Evolutionary conservation across 2,329 filamentous ascomycete genomes (phyloP).

Genomic region (Phialocephala sp.): DNA sequence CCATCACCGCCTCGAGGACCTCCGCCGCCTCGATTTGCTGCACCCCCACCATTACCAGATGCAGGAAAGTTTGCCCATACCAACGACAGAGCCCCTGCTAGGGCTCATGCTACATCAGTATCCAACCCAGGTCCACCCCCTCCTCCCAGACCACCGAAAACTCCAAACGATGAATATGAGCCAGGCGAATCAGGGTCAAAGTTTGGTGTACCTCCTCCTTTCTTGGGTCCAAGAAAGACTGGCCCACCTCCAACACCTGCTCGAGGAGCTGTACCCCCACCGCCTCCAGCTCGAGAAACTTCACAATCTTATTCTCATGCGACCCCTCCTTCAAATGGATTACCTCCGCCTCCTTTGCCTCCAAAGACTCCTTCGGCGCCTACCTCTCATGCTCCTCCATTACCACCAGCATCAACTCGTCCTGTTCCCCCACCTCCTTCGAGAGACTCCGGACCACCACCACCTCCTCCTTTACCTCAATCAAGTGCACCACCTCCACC

Average conservation of each 20-base stretch:
- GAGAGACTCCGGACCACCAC: constrained; percentile 49
- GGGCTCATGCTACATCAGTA: constrained; percentile 51
- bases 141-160: constrained; percentile 72
- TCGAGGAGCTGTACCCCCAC: constrained; percentile 74
- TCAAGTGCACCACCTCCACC: constrained; percentile 58
- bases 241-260: constrained; percentile 78
- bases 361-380: constrained; percentile 52
- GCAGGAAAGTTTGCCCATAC: constrained; percentile 82
- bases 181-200: constrained; percentile 53
- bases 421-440: constrained; percentile 51
- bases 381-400: constrained; percentile 28
- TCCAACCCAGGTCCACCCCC: constrained; percentile 66
- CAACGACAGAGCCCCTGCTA: constrained; percentile 48
- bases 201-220: constrained; percentile 82
- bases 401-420: constrained; percentile 41
- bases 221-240: constrained; percentile 67
- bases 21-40: constrained; percentile 74
- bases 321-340: constrained; percentile 41
- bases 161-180: constrained; percentile 70
- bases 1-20: constrained; percentile 67
- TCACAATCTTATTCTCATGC: constrained; percentile 50
- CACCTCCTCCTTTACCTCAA: constrained; percentile 55
- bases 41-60: constrained; percentile 86
- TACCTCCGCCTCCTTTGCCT: constrained; percentile 47
- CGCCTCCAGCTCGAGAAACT: constrained; percentile 60